Evolutionary conservation across 1,284 basidiomycete genomes (phyloP), one percentile per base, ranked within the genome.

Genomic region (Leccinum subrobustum): DNA sequence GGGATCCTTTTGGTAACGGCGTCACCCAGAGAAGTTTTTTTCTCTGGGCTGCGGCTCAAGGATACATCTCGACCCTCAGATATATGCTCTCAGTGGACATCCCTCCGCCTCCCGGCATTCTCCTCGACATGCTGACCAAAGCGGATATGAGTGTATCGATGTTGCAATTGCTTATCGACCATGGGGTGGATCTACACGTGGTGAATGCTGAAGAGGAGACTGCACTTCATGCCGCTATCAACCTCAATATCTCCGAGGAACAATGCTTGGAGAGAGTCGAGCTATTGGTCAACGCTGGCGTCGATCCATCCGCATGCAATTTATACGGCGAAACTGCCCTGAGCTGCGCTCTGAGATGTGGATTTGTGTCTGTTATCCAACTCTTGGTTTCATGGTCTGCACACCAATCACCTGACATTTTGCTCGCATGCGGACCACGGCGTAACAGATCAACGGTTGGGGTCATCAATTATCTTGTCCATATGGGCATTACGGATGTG

Each of bases 211-310:
- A 33, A 7, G 57, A 39, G 7, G 0, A 59, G 4, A 59, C 33
- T 0, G 35, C 29, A 11, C 27, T 59, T 14, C 57, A 59, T 39
- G 16, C 42, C 6, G 20, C 16, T 11, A 25, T 39, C 3, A 37
- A 60, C 6, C 14, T 9, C 20, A 14, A 39, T 4, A 18, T 42
- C 27, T 51, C 58, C 16, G 58, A 59, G 27, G 44, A 33, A 23
- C 35, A 59, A 20, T 59, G 58, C 31, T 7, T 59, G 33, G 58
- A 37, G 47, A 59, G 57, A 23, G 33, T 59, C 47, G n/a, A 59
- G 51, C 25, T 59, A 11, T 16, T 59, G 18, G 42, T 42, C 35
- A n/a, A 51, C 3, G 58, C 31, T 47, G 50, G 50, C 8, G 25
- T 25, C 9, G 27, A 51, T 51, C 50, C 50, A 29, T 51, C 27